These are phyloP conservation scores for Chalara sp. DNA, from an alignment of 2,329 filamentous ascomycete species.

Conservation along the genomic window DNA sequence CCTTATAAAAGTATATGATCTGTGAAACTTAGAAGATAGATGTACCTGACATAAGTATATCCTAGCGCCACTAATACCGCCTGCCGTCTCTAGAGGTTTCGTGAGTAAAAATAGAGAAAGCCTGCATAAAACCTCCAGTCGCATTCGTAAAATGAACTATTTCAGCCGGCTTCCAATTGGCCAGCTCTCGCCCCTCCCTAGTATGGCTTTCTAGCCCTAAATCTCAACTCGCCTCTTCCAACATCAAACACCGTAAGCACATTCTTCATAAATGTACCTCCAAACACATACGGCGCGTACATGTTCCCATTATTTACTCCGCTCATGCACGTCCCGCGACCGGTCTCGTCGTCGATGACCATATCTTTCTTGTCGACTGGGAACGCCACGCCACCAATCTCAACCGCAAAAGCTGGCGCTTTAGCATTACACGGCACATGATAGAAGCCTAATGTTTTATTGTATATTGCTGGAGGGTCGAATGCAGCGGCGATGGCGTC, in stretches of 20 bases:
- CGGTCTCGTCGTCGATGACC: conserved; percentile 6
- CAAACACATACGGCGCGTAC: conserved; percentile 38
- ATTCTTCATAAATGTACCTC: conserved; percentile 44
- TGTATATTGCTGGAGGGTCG: conserved; percentile 4
- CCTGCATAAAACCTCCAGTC: no score
- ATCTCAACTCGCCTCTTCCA: conserved; percentile 23
- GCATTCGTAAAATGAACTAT: no score
- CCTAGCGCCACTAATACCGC: no score
- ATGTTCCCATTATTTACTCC: conserved; percentile 19
- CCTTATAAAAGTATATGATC: no score
- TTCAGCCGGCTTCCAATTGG: no score
- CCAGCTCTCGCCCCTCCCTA: no score
- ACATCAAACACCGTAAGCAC: conserved; percentile 43
- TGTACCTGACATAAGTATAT: no score
- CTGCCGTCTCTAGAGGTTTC: no score
- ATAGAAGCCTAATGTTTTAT: conserved; percentile 1
- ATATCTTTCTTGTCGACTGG: conserved; percentile 10
- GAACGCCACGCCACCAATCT: conserved; percentile 11
- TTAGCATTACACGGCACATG: conserved; percentile 9
- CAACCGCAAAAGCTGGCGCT: conserved; percentile 9
- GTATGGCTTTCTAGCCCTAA: no score
- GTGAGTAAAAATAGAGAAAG: no score
- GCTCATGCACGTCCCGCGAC: conserved; percentile 1
- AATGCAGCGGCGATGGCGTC: conserved; percentile 6
- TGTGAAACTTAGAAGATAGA: no score